phyloP scores from a whole-genome alignment of 257 asterid genomes.

The Linderniella brevidens region DNA sequence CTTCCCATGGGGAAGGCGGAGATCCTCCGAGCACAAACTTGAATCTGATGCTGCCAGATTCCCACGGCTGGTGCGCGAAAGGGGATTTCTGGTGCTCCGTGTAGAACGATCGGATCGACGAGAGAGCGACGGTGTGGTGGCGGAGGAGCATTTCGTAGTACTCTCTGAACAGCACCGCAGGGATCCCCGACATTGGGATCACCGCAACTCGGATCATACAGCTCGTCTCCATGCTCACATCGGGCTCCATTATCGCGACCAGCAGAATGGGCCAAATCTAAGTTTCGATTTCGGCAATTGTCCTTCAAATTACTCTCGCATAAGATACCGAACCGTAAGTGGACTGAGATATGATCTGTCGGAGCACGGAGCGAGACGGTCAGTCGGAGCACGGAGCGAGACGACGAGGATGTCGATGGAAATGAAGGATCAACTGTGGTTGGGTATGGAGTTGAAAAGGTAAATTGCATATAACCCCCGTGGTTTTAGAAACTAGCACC shows the following conservation, averaged over 20 bases:
- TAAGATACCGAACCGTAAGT: no score
- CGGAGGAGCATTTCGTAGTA: slow-evolving; percentile 72
- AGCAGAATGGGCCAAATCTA: no score
- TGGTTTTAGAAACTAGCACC: no score
- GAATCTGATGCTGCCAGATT: slow-evolving; percentile 72
- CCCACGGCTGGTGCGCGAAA: slow-evolving; percentile 82
- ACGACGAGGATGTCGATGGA: no score
- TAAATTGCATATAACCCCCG: no score
- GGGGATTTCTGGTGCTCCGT: slow-evolving; percentile 97
- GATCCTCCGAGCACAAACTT: slow-evolving; percentile 84
- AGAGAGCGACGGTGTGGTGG: slow-evolving; percentile 68
- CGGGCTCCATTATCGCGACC: slow-evolving; percentile 65
- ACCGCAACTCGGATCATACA: slow-evolving; percentile 94
- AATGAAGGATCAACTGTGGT: no score
- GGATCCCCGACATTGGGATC: slow-evolving; percentile 58
- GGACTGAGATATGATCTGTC: no score
- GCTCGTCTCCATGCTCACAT: slow-evolving; percentile 91
- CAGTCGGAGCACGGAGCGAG: no score
- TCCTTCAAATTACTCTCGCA: no score
- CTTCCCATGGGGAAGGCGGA: slow-evolving; percentile 97
- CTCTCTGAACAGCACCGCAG: slow-evolving; percentile 54
- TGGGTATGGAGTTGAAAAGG: no score
- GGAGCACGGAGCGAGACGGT: no score
- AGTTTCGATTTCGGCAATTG: no score
- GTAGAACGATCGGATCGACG: slow-evolving; percentile 91